Conservation (phyloP, 345 rosid species). For the Zanthoxylum bungeanum region DNA sequence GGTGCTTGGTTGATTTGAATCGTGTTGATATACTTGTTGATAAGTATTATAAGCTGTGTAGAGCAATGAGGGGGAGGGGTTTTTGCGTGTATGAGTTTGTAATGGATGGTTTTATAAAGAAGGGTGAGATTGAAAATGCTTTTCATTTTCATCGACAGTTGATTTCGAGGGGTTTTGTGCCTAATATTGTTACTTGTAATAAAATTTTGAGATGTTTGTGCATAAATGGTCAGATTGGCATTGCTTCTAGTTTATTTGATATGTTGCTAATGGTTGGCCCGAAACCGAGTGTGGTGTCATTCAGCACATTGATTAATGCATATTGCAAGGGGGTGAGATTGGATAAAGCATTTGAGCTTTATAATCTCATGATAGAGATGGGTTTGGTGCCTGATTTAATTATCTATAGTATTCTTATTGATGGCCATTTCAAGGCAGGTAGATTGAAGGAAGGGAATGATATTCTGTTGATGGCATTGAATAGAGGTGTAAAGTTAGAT, state of each 20-base stretch:
- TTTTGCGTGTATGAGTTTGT: slow-evolving; percentile 31
- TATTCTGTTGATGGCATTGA: slow-evolving; percentile 33
- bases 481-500: slow-evolving; percentile 34
- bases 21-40: slow-evolving; percentile 26
- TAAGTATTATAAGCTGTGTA: slow-evolving; percentile 27
- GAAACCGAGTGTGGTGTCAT: slow-evolving; percentile 42
- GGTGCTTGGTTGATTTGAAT: slow-evolving; percentile 27
- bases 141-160: slow-evolving; percentile 32
- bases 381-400: slow-evolving; percentile 42
- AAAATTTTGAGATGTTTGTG: slow-evolving; percentile 39
- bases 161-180: slow-evolving; percentile 26
- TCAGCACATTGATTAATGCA: slow-evolving; percentile 42
- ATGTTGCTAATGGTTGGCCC: slow-evolving; percentile 40
- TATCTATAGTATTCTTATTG: slow-evolving; percentile 41
- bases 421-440: slow-evolving; percentile 44
- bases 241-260: slow-evolving; percentile 31
- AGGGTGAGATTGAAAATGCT: slow-evolving; percentile 33
- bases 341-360: slow-evolving; percentile 37
- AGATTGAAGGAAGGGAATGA: slow-evolving; percentile 42
- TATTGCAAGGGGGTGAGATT: slow-evolving; percentile 39
- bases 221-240: slow-evolving; percentile 16
- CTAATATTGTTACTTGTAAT: slow-evolving; percentile 42
- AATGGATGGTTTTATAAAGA: slow-evolving; percentile 34
- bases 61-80: slow-evolving; percentile 10
- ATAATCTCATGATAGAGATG: slow-evolving; percentile 25